Base-by-base conservation (phyloP, 441 rosid genomes). In the Mallotus repandus region DNA sequence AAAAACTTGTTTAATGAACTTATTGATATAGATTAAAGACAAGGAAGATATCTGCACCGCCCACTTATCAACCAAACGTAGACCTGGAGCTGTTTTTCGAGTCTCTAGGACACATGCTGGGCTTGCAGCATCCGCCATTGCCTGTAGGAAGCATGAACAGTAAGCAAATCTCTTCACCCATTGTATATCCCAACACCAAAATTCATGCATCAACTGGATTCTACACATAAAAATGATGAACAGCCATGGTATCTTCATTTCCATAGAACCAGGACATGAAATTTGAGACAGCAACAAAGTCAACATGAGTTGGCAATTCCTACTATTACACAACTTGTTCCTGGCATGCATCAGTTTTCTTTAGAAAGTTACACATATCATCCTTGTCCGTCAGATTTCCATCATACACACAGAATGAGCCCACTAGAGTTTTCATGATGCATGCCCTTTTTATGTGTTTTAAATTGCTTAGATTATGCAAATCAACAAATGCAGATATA, bases 11-110 rank as follows among this genome's bases (percentile, higher is more conserved):
- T 66, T 35, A 52, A 57, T 29, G 46, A 66, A 78, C 57, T 46
- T 70, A 70, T 15, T 52, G 10, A 50, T 48, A 56, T 48, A 29
- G 50, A 66, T 11, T 35, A 71, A n/a, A 68, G 63, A 56, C 66
- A 66, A 76, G 74, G 80, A 75, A 74, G 57, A 63, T 83, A 82
- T 80, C 77, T 80, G 50, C 69, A 95, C 99, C 79, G 96, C 99
- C 96, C 99, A 93, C 84, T 96, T 93, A 75, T 96, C 99, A 59
- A 93, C 92, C 79, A 96, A 82, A 74, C 94, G 89, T 81, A 91
- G 80, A 73, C 93, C 94, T 59, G 99, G 97, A 76, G 97, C 98
- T 16, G 98, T 93, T 87, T 96, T 93, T 55, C 97, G 87, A 0
- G 98, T 96, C 93, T 96, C 97, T 71, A 96, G 77, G 68, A 96